Evolutionary conservation across 345 rosid species (phyloP).

Genomic region (Bretschneidera sinensis): DNA sequence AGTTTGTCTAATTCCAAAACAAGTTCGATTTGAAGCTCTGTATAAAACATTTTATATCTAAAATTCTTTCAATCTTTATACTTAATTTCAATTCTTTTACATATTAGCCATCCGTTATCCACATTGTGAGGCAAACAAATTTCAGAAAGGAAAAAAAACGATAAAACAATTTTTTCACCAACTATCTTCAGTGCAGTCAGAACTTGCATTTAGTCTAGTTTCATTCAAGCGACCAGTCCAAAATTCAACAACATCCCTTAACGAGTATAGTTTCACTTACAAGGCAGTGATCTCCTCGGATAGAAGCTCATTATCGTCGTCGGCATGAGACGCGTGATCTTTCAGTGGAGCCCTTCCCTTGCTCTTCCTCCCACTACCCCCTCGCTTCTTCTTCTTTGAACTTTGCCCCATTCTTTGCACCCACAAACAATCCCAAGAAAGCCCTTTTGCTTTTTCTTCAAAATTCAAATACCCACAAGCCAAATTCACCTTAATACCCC

Average conservation of each 20-base stretch:
- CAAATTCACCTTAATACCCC: no score
- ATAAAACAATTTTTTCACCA: neutral
- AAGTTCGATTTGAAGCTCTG: no score
- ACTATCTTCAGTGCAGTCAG: neutral
- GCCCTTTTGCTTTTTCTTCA: neutral
- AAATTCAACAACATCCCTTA: neutral
- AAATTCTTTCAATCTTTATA: neutral
- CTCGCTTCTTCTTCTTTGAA: conserved; percentile 75
- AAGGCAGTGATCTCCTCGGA: conserved; percentile 92
- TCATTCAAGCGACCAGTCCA: neutral
- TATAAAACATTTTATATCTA: no score
- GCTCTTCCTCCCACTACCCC: conserved; percentile 53
- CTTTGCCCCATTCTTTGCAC: conserved; percentile 50
- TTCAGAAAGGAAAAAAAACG: neutral
- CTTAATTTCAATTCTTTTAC: neutral
- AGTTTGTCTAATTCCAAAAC: no score
- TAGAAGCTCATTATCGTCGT: conserved; percentile 71
- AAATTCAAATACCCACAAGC: neutral
- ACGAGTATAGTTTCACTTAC: conserved; percentile 34
- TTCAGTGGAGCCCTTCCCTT: conserved; percentile 65
- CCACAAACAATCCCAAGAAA: neutral
- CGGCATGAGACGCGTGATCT: conserved; percentile 48
- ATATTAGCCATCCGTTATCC: neutral
- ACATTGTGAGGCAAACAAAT: neutral
- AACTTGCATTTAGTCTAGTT: neutral